Conservation (phyloP, 2,329 filamentous ascomycete species). For the Metarhizium humberi region DNA sequence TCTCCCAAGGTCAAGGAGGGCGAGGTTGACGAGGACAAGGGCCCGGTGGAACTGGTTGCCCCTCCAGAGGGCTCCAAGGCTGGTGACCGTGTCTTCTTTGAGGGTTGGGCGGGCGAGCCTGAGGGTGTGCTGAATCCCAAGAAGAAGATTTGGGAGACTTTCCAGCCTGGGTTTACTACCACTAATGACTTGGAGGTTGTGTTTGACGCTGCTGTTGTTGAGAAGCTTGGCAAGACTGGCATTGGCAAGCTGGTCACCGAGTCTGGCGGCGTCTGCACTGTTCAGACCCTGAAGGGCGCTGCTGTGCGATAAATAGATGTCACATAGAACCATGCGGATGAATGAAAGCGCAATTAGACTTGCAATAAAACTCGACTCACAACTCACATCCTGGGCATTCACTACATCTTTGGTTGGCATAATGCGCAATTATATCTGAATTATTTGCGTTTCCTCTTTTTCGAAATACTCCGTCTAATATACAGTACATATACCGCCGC, state of each 20-base stretch:
- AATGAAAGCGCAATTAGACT: not conserved
- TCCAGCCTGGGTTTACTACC: conserved; percentile 94
- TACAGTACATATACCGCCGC: not conserved
- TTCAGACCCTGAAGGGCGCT: conserved; percentile 70
- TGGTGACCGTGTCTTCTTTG: conserved; percentile 84
- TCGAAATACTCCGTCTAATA: not conserved
- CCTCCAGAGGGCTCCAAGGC: conserved; percentile 72
- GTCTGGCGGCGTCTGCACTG: conserved; percentile 71
- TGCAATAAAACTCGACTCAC: not conserved
- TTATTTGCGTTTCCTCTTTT: not conserved
- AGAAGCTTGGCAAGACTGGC: conserved; percentile 64
- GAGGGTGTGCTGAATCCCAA: conserved; percentile 94
- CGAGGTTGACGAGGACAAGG: conserved; percentile 75
- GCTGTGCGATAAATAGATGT: conserved; percentile 63
- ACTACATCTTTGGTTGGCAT: not conserved
- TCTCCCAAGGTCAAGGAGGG: conserved; percentile 77
- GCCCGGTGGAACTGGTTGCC: conserved; percentile 83
- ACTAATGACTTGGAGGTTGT: conserved; percentile 71
- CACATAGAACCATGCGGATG: conserved; percentile 43
- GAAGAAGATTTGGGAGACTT: conserved; percentile 98
- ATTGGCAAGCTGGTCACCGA: conserved; percentile 64
- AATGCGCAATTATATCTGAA: not conserved
- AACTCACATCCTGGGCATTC: not conserved
- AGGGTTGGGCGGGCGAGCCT: conserved; percentile 88
- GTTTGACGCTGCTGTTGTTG: conserved; percentile 72